phyloP scores from a whole-genome alignment of 2,329 filamentous ascomycete genomes.

The Ramularia endophylla region DNA sequence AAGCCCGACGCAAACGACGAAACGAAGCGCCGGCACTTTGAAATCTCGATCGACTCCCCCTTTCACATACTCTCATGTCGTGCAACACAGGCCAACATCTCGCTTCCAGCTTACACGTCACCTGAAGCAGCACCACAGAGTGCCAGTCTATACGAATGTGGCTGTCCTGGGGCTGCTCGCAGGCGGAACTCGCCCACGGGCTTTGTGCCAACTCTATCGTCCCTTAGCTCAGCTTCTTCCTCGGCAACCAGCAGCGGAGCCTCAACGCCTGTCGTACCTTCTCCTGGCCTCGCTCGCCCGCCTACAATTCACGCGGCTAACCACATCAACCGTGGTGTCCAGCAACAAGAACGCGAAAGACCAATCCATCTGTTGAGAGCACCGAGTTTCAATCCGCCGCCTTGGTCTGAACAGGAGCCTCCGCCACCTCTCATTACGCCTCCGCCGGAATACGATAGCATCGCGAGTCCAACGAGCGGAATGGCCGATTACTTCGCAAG shows the following conservation, averaged over 20 bases:
- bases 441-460: slow-evolving; percentile 75
- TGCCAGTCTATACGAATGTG: slow-evolving; percentile 48
- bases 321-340: slow-evolving; percentile 21
- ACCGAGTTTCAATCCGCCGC: slow-evolving; percentile 82
- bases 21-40: slow-evolving; percentile 77
- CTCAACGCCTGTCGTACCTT: slow-evolving; percentile 15
- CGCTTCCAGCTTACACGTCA: slow-evolving; percentile 71
- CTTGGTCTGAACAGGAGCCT: slow-evolving; percentile 74
- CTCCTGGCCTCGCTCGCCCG: slow-evolving; percentile 48
- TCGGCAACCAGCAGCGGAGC: background rate
- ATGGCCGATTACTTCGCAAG: slow-evolving; percentile 84
- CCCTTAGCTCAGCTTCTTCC: background rate
- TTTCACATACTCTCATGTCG: slow-evolving; percentile 91
- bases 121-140: slow-evolving; percentile 31
- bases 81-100: slow-evolving; percentile 85
- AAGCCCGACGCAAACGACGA: slow-evolving; percentile 74
- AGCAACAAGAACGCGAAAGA: slow-evolving; percentile 44
- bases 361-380: slow-evolving; percentile 80
- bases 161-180: slow-evolving; percentile 60
- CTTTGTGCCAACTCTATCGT: slow-evolving; percentile 44
- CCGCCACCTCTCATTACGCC: slow-evolving; percentile 71
- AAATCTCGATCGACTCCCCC: slow-evolving; percentile 93
- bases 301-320: slow-evolving; percentile 36
- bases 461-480: slow-evolving; percentile 64
- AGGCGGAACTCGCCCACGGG: slow-evolving; percentile 44